These are phyloP conservation scores for Lyophyllum semitale DNA, from an alignment of 768 basidiomycete species.

Conservation along the genomic window DNA sequence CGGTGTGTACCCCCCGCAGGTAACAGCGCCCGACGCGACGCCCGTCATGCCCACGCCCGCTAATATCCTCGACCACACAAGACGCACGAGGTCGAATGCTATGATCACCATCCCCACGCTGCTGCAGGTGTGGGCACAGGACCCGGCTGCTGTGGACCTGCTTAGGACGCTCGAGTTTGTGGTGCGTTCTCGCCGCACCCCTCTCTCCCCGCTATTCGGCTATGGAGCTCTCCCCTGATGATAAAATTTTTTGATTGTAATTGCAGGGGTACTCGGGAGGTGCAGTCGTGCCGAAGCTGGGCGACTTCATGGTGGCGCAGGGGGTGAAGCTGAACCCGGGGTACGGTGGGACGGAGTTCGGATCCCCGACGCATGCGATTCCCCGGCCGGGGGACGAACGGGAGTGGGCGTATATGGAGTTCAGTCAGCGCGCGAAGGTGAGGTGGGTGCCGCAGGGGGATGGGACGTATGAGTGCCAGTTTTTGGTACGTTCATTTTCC, in stretches of 20 bases:
- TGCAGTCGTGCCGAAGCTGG: slow-evolving; percentile 28
- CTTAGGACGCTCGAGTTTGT: slow-evolving; percentile 27
- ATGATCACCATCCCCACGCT: slow-evolving; percentile 29
- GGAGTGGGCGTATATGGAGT: slow-evolving; percentile 34
- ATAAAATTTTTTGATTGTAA: no score
- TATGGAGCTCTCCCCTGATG: no score
- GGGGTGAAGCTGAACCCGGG: slow-evolving; percentile 26
- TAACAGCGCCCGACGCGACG: slow-evolving; percentile 3
- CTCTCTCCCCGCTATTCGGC: no score
- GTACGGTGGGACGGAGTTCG: slow-evolving; percentile 33
- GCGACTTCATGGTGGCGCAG: slow-evolving; percentile 23
- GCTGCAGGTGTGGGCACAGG: slow-evolving; percentile 27
- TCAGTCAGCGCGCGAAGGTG: slow-evolving; percentile 20
- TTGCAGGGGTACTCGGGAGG: slow-evolving; percentile 31
- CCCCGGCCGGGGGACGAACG: slow-evolving; percentile 16
- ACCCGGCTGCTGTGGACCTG: slow-evolving; percentile 19
- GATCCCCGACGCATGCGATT: slow-evolving; percentile 11
- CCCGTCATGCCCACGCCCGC: slow-evolving; percentile 35
- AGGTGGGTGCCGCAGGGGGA: slow-evolving; percentile 36
- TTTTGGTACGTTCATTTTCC: slow-evolving; percentile 27
- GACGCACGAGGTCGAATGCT: slow-evolving; percentile 15
- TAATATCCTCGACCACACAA: slow-evolving; percentile 30
- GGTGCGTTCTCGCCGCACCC: no score
- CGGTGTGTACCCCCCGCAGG: slow-evolving; percentile 27
- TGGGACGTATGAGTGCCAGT: slow-evolving; percentile 38